Evolutionary conservation across 129 eudicot genomes (phyloP).

Genomic region (Escallonia herrerae): DNA sequence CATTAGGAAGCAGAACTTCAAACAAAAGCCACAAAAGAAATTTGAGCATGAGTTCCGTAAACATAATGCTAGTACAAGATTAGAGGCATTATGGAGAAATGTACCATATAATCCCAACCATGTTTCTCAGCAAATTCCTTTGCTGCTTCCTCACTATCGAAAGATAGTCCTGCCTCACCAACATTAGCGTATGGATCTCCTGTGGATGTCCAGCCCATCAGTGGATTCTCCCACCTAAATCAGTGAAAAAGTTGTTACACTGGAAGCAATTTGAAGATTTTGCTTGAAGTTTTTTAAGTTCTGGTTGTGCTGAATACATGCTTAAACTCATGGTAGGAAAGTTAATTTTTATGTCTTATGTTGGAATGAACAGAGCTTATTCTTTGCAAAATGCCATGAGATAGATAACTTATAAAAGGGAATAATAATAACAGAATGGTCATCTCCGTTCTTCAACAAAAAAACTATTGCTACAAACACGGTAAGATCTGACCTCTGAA

Average conservation of each 20-base stretch:
- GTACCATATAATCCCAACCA: slow-evolving; percentile 94
- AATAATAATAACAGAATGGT: no score
- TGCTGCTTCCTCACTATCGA: slow-evolving; percentile 76
- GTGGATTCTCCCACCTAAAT: slow-evolving; percentile 89
- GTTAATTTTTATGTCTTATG: no score
- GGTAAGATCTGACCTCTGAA: no score
- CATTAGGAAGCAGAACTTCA: no score
- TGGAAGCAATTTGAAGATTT: background rate
- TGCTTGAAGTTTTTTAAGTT: no score
- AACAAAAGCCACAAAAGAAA: background rate
- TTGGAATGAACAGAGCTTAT: no score
- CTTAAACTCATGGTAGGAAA: no score
- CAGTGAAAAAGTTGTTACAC: background rate
- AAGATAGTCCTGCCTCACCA: slow-evolving; percentile 80
- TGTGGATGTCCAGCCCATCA: slow-evolving; percentile 96
- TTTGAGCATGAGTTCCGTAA: background rate
- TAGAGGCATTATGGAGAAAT: slow-evolving; percentile 1
- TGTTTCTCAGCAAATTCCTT: slow-evolving; percentile 71
- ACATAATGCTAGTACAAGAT: background rate
- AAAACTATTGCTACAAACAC: no score
- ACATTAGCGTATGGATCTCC: slow-evolving; percentile 97
- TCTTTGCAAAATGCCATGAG: no score
- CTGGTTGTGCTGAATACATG: no score
- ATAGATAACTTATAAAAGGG: no score
- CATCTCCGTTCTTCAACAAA: no score